Percentiles rank a stretch among this genome's conserved stretches.
These are phyloP conservation scores for Starmera pachycereana DNA, from an alignment of 805 yeast species.

Conservation along the genomic window DNA sequence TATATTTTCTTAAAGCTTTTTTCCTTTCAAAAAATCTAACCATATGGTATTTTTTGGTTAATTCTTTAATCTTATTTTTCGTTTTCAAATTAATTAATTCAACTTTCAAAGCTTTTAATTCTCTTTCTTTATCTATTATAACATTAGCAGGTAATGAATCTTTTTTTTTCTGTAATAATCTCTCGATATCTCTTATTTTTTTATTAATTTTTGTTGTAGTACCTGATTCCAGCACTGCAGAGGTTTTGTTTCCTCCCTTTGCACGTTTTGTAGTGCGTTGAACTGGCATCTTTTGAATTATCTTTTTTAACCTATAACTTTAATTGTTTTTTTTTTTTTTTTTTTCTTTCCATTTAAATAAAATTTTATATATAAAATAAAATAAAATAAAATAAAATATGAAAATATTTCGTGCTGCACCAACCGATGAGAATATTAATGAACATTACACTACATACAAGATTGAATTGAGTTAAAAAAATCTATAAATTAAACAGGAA, in stretches of 20 bases:
- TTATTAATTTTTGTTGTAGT: conserved; percentile 55
- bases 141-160: conserved; percentile 55
- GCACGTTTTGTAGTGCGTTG: neutral
- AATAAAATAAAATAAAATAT: no score
- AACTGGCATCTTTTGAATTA: neutral
- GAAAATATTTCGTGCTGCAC: no score
- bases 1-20: conserved; percentile 68
- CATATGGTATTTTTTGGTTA: conserved; percentile 79
- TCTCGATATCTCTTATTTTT: conserved; percentile 77
- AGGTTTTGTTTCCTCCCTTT: neutral
- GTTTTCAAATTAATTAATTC: conserved; percentile 44
- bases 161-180: conserved; percentile 46
- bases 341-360: neutral
- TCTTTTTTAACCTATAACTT: neutral
- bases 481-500: conserved; percentile 39
- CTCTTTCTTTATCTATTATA: conserved; percentile 64
- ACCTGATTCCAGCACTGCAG: conserved; percentile 1
- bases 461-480: no score
- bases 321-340: neutral
- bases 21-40: conserved; percentile 85
- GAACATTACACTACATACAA: no score
- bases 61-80: conserved; percentile 35
- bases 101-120: conserved; percentile 49
- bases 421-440: neutral
- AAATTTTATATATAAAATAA: neutral